Evolutionary conservation across 1,284 basidiomycete species (phyloP), one percentile per base, ranked within the genome.

Genomic region (Porodaedalea pini): DNA sequence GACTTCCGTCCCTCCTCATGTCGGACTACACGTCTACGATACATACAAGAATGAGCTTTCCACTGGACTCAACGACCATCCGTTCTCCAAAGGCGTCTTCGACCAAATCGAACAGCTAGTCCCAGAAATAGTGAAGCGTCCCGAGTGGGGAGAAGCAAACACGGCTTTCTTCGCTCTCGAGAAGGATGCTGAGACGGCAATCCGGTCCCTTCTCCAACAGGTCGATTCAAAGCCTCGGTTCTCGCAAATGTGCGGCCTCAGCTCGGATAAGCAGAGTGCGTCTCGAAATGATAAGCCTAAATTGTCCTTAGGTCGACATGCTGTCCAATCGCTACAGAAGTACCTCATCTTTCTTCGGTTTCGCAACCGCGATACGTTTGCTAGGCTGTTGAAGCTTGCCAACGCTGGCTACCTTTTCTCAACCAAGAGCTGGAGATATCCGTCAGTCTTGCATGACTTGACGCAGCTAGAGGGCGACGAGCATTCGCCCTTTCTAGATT

Each of bases 281-380:
- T 11, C 4, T 2, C 21, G 39, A 13, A 5, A 11, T n/a, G 51
- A 44, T 6, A 54, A 45, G 39, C 27, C 56, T 7, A 47, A 51
- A 29, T 40, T 61, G 13, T 57, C 59, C n/a, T 11, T 77, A 48
- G 66, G 71, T n/a, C 68, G 68, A 29, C 68, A 67, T 29, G 66
- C 67, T 13, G 63, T 73, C 8, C 72, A 75, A 47, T 65, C 64
- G 21, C 62, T 82, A 1, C 70, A 77, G 15, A 76, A 75, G 59
- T 83, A 78, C 62, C 73, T 82, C 48, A 69, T 75, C 7, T 82
- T 83, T 58, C 67, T 83, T 1, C 75, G 80, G 23, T 83, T 81
- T 60, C 72, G 82, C 13, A 83, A 83, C 58, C 75, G 78, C 62
- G 65, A 69, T 6, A 71, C 70, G 19, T 83, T 80, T 61, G 63